Conservation (phyloP, 176 grass and related monocot genomes). For the Musa itinerans region DNA sequence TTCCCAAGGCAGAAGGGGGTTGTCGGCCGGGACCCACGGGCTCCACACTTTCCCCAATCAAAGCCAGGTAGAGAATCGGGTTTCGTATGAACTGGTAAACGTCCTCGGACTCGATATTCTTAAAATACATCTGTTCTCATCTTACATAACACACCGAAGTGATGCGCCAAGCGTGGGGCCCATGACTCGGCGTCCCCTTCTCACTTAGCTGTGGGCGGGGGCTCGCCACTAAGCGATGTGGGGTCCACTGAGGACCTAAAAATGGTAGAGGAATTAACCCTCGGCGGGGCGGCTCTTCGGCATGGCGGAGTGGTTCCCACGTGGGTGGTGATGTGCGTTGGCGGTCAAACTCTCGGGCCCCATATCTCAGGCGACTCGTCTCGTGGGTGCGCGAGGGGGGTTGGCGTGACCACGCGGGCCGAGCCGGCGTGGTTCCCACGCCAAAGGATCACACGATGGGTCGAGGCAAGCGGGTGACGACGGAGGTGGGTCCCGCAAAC, state of each 20-base stretch:
- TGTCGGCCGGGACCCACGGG: too few relatives aligned
- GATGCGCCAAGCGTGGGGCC: neutral
- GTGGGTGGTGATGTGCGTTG: neutral
- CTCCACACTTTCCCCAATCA: too few relatives aligned
- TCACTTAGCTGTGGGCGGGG: neutral
- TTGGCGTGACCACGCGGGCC: neutral
- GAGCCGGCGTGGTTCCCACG: neutral
- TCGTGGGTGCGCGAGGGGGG: neutral
- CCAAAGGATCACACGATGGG: neutral
- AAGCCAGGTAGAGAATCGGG: too few relatives aligned
- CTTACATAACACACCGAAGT: neutral
- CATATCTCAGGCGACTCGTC: neutral
- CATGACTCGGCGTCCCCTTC: neutral
- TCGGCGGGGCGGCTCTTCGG: neutral
- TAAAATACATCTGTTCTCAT: neutral
- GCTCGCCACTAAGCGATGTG: neutral
- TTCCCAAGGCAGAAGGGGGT: neutral
- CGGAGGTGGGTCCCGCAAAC: too few relatives aligned
- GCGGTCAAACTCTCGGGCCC: neutral
- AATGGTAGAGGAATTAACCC: neutral
- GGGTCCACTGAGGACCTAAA: neutral
- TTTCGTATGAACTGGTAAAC: accelerated
- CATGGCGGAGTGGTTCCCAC: neutral
- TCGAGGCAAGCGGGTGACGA: neutral
- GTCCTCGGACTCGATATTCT: neutral